Evolutionary conservation across 129 eudicot genomes (phyloP).

Genomic region (Calendula officinalis): DNA sequence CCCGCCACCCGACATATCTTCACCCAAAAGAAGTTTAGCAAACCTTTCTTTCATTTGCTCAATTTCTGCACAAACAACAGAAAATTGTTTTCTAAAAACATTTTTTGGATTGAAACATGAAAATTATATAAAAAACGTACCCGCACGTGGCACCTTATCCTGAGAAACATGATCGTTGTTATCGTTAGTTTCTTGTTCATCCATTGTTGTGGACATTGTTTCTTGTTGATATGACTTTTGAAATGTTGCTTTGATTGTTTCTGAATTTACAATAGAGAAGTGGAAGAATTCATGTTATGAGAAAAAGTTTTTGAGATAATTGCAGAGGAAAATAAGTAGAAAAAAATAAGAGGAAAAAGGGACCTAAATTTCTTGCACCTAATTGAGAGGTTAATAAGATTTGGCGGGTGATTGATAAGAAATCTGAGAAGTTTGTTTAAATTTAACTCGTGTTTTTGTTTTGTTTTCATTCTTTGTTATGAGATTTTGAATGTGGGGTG

Average conservation of each 20-base stretch:
- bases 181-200: slow-evolving; percentile 15
- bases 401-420: slow-evolving; percentile 9
- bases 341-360: slow-evolving; percentile 10
- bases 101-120: background rate
- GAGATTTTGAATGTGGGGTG: slow-evolving; percentile 48
- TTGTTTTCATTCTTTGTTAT: slow-evolving; percentile 25
- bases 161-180: slow-evolving; percentile 21
- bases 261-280: slow-evolving; percentile 15
- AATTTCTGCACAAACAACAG: slow-evolving; percentile 42
- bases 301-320: background rate
- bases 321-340: slow-evolving; percentile 2
- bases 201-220: slow-evolving; percentile 17
- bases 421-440: background rate
- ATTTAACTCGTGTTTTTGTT: slow-evolving; percentile 10
- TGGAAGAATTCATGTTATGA: slow-evolving; percentile 7
- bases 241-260: slow-evolving; percentile 11
- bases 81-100: background rate
- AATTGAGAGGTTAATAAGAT: slow-evolving; percentile 24
- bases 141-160: slow-evolving; percentile 20
- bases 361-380: slow-evolving; percentile 12
- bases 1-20: slow-evolving; percentile 95
- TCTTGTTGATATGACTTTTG: background rate
- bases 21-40: slow-evolving; percentile 73
- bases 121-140: slow-evolving; percentile 6
- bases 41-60: slow-evolving; percentile 82